phyloP scores from a whole-genome alignment of 495 filamentous ascomycete genomes.

The Peziza echinospora region DNA sequence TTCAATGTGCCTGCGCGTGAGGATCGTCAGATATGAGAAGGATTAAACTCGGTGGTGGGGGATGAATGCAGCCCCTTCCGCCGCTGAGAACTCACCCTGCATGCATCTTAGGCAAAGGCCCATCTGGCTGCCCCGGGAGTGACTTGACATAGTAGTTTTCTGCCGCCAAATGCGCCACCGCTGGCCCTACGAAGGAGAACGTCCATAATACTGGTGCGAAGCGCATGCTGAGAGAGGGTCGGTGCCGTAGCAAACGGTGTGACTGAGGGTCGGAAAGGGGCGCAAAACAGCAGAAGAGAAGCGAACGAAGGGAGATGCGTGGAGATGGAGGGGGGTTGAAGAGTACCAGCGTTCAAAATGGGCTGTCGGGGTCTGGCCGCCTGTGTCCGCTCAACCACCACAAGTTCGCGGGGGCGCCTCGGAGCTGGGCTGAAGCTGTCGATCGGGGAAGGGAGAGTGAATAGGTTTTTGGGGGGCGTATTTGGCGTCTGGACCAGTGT shows the following conservation, averaged over 20 bases:
- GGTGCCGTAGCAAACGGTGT: not conserved
- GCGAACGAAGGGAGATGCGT: not conserved
- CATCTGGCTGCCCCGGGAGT: slow-evolving; percentile 66
- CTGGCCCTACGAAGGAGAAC: not conserved
- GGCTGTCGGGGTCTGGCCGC: no score
- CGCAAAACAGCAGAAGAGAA: not conserved
- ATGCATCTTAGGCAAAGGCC: slow-evolving; percentile 82
- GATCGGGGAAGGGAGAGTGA: no score
- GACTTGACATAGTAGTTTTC: slow-evolving; percentile 76
- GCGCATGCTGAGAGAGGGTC: not conserved
- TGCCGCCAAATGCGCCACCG: slow-evolving; percentile 28
- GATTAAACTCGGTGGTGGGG: not conserved
- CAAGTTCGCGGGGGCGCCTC: no score
- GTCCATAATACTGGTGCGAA: not conserved
- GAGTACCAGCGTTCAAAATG: no score
- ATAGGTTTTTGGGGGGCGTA: no score
- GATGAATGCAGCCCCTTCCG: no score
- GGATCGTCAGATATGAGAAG: not conserved
- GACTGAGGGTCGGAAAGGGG: no score
- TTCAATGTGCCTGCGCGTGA: slow-evolving; percentile 54
- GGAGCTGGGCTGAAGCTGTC: no score
- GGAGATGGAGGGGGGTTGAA: no score
- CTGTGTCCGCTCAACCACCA: no score
- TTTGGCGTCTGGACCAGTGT: no score
- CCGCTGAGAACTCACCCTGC: slow-evolving; percentile 68